Conservation (phyloP, 169 alveolate species). For the Besnoitia besnoiti region DNA sequence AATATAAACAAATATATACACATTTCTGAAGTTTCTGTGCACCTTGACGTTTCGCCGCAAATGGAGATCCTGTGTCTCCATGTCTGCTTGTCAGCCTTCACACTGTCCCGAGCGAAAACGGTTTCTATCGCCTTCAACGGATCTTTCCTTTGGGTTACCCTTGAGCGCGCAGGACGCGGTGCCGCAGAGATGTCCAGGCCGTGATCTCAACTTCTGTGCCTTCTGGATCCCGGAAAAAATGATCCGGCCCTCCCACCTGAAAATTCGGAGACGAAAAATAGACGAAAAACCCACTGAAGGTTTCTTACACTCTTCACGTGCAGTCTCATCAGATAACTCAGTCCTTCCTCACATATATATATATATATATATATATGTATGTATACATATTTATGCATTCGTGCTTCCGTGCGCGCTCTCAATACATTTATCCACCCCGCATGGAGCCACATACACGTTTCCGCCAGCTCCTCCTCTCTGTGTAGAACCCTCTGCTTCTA, state of each 20-base stretch:
- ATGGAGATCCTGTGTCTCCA: background rate
- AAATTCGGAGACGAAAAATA: background rate
- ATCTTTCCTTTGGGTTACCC: background rate
- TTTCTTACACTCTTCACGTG: background rate
- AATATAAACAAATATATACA: too few species aligned
- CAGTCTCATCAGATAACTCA: background rate
- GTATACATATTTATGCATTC: background rate
- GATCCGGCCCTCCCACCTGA: background rate
- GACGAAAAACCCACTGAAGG: background rate
- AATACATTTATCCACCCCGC: too few species aligned
- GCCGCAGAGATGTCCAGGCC: constrained; percentile 27
- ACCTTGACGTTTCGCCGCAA: background rate
- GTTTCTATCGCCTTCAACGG: background rate
- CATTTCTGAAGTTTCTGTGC: background rate
- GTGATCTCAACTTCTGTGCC: constrained; percentile 15
- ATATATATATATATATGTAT: background rate
- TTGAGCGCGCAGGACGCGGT: background rate
- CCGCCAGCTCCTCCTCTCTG: too few species aligned
- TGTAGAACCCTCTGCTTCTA: too few species aligned
- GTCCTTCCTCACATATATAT: background rate
- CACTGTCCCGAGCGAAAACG: too few species aligned
- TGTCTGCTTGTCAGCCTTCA: too few species aligned
- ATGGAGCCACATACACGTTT: too few species aligned
- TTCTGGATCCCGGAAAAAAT: constrained; percentile 13
- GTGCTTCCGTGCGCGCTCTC: background rate